Percentiles rank a stretch among this genome's conserved stretches.
Conservation (phyloP, 2,329 filamentous ascomycete species). For the Alternaria consortialis region DNA sequence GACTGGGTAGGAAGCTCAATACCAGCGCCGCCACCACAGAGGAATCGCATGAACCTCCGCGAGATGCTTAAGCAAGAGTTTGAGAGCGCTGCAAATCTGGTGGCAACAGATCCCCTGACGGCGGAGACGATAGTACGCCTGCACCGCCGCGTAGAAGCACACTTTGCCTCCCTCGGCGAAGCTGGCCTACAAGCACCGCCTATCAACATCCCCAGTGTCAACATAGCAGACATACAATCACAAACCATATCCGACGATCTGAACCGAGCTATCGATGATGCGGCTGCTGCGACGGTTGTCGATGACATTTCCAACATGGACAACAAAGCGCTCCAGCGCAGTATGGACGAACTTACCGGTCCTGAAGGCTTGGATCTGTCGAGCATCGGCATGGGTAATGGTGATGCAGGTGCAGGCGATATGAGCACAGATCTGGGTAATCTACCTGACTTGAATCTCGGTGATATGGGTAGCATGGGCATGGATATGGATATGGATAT, state of each 20-base stretch:
- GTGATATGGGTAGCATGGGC: slow-evolving; percentile 41
- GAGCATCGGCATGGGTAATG: slow-evolving; percentile 41
- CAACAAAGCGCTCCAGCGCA: slow-evolving; percentile 46
- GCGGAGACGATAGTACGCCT: slow-evolving; percentile 71
- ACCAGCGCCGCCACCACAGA: slow-evolving; percentile 35
- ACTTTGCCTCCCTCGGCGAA: slow-evolving; percentile 56
- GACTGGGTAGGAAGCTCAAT: slow-evolving; percentile 45
- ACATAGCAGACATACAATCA: slow-evolving; percentile 38
- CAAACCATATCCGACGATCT: slow-evolving; percentile 42
- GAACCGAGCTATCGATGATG: slow-evolving; percentile 49
- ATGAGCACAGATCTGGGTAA: slow-evolving; percentile 36
- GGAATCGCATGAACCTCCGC: slow-evolving; percentile 63
- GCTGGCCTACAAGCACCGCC: slow-evolving; percentile 34
- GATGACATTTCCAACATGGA: slow-evolving; percentile 42
- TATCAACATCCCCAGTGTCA: slow-evolving; percentile 40
- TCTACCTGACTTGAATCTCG: slow-evolving; percentile 42
- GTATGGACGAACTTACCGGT: slow-evolving; percentile 42
- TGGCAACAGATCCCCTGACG: slow-evolving; percentile 64
- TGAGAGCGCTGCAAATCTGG: slow-evolving; percentile 65
- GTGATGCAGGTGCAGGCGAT: slow-evolving; percentile 28
- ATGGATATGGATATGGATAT: slow-evolving; percentile 36
- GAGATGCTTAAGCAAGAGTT: slow-evolving; percentile 67
- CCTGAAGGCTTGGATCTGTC: slow-evolving; percentile 42
- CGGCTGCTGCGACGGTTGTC: slow-evolving; percentile 43
- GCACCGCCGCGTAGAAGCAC: slow-evolving; percentile 71